Conservation (phyloP, 2,329 filamentous ascomycete genomes). For the Triangularia setosa region DNA sequence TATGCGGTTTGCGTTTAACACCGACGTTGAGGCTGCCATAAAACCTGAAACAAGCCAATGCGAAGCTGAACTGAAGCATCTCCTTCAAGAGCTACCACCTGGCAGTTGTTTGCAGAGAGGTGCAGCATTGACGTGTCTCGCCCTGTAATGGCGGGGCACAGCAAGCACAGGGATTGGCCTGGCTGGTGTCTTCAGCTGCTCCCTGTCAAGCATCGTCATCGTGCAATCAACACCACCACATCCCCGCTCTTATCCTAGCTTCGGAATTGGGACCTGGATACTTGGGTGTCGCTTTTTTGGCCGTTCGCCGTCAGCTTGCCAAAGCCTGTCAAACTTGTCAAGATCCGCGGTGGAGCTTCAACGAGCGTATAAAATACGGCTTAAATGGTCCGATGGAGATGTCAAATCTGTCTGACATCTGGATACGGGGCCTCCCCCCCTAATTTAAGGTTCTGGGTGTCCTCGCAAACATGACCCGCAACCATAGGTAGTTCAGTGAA, state of each 20-base stretch:
- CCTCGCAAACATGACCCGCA: neutral
- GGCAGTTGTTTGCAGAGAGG: neutral
- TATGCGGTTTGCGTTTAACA: neutral
- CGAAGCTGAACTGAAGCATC: too few relatives aligned
- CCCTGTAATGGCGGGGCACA: neutral
- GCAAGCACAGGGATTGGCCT: neutral
- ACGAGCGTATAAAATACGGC: neutral
- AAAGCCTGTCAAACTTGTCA: neutral
- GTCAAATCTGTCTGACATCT: too few relatives aligned
- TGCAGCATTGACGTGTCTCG: neutral
- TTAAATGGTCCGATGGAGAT: neutral
- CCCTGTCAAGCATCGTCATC: neutral
- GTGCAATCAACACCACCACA: neutral
- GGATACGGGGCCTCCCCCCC: neutral
- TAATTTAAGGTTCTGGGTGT: neutral
- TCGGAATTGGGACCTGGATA: neutral
- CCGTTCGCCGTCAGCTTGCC: too few relatives aligned
- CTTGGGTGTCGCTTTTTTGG: neutral
- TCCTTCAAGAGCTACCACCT: neutral
- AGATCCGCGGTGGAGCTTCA: neutral
- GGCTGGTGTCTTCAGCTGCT: neutral
- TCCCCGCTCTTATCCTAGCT: neutral
- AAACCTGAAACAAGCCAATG: too few relatives aligned
- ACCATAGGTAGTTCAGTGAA: neutral
- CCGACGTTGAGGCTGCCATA: too few relatives aligned